These are phyloP conservation scores for Lachnellula hyalina DNA, from an alignment of 2,329 filamentous ascomycete species.

Conservation along the genomic window DNA sequence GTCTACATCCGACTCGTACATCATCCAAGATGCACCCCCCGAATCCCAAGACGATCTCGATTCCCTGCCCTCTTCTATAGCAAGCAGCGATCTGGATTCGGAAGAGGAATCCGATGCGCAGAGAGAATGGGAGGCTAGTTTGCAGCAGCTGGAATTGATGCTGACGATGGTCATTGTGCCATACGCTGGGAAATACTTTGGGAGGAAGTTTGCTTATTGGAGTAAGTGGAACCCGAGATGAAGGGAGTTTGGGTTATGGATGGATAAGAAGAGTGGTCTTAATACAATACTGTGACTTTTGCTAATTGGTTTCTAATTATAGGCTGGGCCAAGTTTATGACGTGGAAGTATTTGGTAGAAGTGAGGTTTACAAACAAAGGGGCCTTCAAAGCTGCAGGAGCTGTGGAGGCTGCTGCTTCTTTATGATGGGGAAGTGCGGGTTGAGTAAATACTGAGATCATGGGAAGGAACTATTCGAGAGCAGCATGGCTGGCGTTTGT, in stretches of 20 bases:
- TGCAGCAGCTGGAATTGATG: conserved; percentile 89
- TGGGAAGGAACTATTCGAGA: neutral
- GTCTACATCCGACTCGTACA: conserved; percentile 28
- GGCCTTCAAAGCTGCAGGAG: conserved; percentile 58
- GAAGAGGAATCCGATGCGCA: conserved; percentile 77
- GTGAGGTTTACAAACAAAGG: conserved; percentile 59
- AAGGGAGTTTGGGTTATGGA: neutral
- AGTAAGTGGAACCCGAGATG: conserved; percentile 51
- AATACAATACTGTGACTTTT: neutral
- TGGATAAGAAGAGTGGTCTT: neutral
- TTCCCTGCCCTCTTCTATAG: conserved; percentile 56
- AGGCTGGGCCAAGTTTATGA: conserved; percentile 94
- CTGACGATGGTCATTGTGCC: conserved; percentile 93
- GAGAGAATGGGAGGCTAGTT: conserved; percentile 86
- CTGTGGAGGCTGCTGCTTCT: conserved; percentile 49
- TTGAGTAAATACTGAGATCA: neutral
- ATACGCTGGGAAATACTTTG: conserved; percentile 91
- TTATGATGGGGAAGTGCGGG: conserved; percentile 14
- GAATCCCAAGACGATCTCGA: conserved; percentile 55
- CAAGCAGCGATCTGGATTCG: conserved; percentile 47
- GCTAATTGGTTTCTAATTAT: conserved; percentile 8
- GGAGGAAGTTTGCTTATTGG: conserved; percentile 93
- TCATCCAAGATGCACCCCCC: conserved; percentile 35
- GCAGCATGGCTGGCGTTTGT: conserved; percentile 9
- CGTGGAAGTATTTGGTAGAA: conserved; percentile 85